A percentile compares a stretch with the other conserved stretches of the same genome.
These are phyloP conservation scores for Logfia minima DNA, from an alignment of 129 eudicot species.

Conservation along the genomic window DNA sequence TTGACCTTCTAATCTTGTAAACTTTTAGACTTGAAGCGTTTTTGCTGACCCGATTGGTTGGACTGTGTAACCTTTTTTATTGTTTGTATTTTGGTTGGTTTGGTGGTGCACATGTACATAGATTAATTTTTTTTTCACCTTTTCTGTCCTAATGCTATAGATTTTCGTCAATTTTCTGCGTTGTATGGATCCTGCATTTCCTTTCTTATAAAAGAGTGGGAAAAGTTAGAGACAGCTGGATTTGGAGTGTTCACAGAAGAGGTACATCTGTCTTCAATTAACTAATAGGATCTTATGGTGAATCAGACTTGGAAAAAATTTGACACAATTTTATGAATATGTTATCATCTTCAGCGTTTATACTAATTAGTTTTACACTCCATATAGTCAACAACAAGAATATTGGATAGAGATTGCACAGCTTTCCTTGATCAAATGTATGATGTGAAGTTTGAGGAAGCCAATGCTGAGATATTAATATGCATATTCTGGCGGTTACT, in stretches of 20 bases:
- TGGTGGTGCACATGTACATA: background rate
- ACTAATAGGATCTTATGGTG: slow-evolving; percentile 1
- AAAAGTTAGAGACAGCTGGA: slow-evolving; percentile 42
- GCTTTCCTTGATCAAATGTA: slow-evolving; percentile 49
- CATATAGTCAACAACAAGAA: slow-evolving; percentile 43
- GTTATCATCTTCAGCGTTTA: background rate
- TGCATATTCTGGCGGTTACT: slow-evolving; percentile 64
- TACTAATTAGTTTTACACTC: slow-evolving; percentile 13
- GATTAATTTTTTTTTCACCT: background rate
- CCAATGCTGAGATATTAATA: slow-evolving; percentile 60
- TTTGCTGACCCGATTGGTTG: background rate
- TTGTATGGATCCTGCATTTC: slow-evolving; percentile 56
- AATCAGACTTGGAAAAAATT: background rate
- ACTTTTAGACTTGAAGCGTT: background rate
- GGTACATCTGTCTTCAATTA: slow-evolving; percentile 42
- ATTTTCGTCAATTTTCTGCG: slow-evolving; percentile 42
- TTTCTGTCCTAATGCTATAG: slow-evolving; percentile 29
- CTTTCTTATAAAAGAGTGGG: slow-evolving; percentile 55
- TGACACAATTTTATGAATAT: background rate
- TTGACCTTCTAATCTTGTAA: background rate
- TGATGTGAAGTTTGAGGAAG: slow-evolving; percentile 41
- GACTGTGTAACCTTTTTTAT: background rate
- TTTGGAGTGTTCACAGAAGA: slow-evolving; percentile 41
- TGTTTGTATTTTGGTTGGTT: slow-evolving; percentile 15
- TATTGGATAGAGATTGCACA: slow-evolving; percentile 55